Percentiles rank a stretch among this genome's conserved stretches.
phyloP scores from a whole-genome alignment of 148 eudicot genomes.

The Rhododendron williamsianum region DNA sequence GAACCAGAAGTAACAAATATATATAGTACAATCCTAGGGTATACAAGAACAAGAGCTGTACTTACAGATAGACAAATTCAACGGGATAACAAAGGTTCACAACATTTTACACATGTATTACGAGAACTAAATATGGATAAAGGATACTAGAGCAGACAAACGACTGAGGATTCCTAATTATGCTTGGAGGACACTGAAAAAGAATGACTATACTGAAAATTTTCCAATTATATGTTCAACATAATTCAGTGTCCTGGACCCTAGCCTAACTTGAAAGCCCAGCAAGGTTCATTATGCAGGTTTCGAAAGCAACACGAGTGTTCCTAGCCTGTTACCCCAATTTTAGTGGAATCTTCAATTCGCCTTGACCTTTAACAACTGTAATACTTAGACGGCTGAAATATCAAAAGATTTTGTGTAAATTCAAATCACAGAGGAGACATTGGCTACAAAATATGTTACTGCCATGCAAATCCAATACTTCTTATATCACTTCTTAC shows the following conservation, averaged over 20 bases:
- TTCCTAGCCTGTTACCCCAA: background rate
- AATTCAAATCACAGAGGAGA: background rate
- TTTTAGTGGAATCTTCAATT: background rate
- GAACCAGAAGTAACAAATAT: background rate
- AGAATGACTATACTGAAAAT: background rate
- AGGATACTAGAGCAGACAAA: background rate
- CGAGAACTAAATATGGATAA: background rate
- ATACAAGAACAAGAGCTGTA: background rate
- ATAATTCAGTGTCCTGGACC: background rate
- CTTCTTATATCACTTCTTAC: constrained; percentile 38
- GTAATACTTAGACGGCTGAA: background rate
- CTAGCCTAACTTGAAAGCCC: background rate
- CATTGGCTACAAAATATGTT: background rate
- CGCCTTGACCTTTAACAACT: background rate
- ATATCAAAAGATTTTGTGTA: background rate
- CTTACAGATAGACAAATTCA: background rate
- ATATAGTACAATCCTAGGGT: background rate
- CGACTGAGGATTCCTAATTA: background rate
- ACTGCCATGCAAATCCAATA: background rate
- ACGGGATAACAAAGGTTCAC: background rate
- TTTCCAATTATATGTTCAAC: background rate
- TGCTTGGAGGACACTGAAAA: constrained; percentile 1
- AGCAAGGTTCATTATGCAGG: background rate
- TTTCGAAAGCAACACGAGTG: background rate
- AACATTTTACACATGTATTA: background rate